Evolutionary conservation across 2,329 filamentous ascomycete genomes (phyloP).

Genomic region (Phaeophleospora eucalypticola): DNA sequence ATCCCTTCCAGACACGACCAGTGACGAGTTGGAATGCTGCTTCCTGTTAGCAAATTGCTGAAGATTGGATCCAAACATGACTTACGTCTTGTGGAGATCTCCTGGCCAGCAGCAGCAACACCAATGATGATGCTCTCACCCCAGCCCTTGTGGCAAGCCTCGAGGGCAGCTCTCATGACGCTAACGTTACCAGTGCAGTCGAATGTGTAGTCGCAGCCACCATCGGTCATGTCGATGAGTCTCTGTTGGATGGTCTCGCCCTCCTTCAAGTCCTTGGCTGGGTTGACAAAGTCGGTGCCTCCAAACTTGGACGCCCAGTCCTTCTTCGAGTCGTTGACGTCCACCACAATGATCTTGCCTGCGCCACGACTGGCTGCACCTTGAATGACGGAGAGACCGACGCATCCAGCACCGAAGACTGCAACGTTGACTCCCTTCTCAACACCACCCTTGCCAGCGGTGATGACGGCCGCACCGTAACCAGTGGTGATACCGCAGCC

Average conservation of each 20-base stretch:
- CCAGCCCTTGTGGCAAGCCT: slow-evolving; percentile 99
- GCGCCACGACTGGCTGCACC: slow-evolving; percentile 83
- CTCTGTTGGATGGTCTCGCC: slow-evolving; percentile 83
- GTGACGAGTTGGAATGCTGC: slow-evolving; percentile 97
- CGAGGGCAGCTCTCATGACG: slow-evolving; percentile 91
- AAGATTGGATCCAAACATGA: slow-evolving; percentile 30
- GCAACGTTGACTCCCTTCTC: slow-evolving; percentile 87
- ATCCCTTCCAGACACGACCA: slow-evolving; percentile 95
- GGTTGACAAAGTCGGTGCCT: slow-evolving; percentile 95
- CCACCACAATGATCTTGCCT: slow-evolving; percentile 69
- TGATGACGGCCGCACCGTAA: slow-evolving; percentile 92
- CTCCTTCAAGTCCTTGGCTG: slow-evolving; percentile 57
- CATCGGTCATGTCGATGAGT: slow-evolving; percentile 95
- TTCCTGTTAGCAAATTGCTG: too few species aligned
- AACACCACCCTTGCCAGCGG: slow-evolving; percentile 64
- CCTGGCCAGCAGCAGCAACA: slow-evolving; percentile 91
- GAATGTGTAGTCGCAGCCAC: slow-evolving; percentile 97
- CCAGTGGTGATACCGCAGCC: slow-evolving; percentile 98
- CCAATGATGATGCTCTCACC: slow-evolving; percentile 97
- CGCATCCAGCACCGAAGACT: slow-evolving; percentile 92
- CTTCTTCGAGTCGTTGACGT: slow-evolving; percentile 86
- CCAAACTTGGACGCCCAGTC: slow-evolving; percentile 92
- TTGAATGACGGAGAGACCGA: slow-evolving; percentile 92
- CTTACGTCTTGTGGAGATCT: slow-evolving; percentile 90
- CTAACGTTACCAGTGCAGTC: slow-evolving; percentile 97